Percentiles rank a stretch among this genome's conserved stretches.
Conservation (phyloP, 495 filamentous ascomycete genomes). For the Trichoderma orchidacearum region DNA sequence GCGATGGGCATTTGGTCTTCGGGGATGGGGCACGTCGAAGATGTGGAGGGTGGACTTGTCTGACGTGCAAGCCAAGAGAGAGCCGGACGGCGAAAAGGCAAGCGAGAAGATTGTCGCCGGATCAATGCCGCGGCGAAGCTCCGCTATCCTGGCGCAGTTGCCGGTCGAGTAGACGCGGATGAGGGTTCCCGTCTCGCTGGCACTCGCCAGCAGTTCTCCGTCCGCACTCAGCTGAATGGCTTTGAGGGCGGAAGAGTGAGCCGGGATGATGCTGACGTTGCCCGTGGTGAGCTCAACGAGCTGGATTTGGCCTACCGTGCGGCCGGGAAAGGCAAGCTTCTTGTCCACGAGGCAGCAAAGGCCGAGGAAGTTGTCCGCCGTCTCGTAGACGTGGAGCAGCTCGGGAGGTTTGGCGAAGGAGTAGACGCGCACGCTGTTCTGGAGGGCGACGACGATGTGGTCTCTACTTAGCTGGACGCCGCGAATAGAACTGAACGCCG, state of each 20-base stretch:
- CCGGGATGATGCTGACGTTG: conserved; percentile 88
- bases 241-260: conserved; percentile 65
- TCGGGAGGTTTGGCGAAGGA: conserved; percentile 61
- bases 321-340: conserved; percentile 67
- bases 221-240: conserved; percentile 72
- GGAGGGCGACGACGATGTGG: conserved; percentile 66
- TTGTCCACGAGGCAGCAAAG: conserved; percentile 65
- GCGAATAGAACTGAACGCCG: conserved; percentile 48
- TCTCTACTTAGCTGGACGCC: conserved; percentile 65
- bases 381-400: conserved; percentile 66
- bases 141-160: conserved; percentile 65
- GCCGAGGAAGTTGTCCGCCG: conserved; percentile 73
- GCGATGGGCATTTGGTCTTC: conserved; percentile 50
- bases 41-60: conserved; percentile 93
- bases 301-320: conserved; percentile 82
- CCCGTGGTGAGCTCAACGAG: conserved; percentile 68
- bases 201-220: conserved; percentile 75
- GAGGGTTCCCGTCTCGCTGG: conserved; percentile 87
- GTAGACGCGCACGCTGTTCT: conserved; percentile 75
- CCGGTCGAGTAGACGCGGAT: conserved; percentile 69
- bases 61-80: conserved; percentile 79
- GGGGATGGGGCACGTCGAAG: conserved; percentile 51
- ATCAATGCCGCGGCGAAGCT: conserved; percentile 80
- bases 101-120: conserved; percentile 77
- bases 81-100: conserved; percentile 68